Base-by-base conservation (phyloP, 306 rosid species). In the Ormosia semicastrata region DNA sequence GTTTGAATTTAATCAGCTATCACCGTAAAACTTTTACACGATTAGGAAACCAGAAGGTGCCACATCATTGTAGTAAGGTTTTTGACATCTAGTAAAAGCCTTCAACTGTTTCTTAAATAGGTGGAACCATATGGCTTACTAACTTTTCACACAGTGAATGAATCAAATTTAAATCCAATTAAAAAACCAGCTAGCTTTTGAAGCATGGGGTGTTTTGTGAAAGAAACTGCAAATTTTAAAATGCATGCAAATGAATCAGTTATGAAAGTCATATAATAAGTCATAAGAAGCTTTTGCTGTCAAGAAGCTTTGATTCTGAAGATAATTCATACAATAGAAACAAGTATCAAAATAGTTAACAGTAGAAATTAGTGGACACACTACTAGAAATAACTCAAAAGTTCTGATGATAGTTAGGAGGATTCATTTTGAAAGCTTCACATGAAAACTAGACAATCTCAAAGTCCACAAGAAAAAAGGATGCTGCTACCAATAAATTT, bases 401-500 rank as follows among this genome's bases (percentile, higher is more conserved):
- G 5, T 30, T 60, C 41, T 7, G 14, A 24, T n/a, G 36, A 3
- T 33, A 29, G 64, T 54, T 43, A 11, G 29, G 29, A 65, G 34
- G 75, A 33, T 74, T 66, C 65, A 3, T 41, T 33, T 54, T 24
- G 65, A 36, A 66, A 54, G 47, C 15, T 62, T 43, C 33, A 54
- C 60, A 39, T 59, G 63, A 52, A 56, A 68, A 75, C 81, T 15
- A 10, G 70, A 71, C 62, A 70, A 63, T 76, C 47, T 37, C 79
- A 54, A 73, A 14, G 40, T 66, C 24, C 66, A 47, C 41, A 17
- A 50, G 54, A 80, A 70, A 12, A 71, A 56, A 36, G 40, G 32
- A 77, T 32, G 68, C 30, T 32, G 68, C 30, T 32, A 39, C 41
- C 5, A 32, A 67, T 14, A 50, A 79, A 72, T 62, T 43, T 57